phyloP scores from a whole-genome alignment of 1,284 basidiomycete genomes.

The Meira miltonrushii region DNA sequence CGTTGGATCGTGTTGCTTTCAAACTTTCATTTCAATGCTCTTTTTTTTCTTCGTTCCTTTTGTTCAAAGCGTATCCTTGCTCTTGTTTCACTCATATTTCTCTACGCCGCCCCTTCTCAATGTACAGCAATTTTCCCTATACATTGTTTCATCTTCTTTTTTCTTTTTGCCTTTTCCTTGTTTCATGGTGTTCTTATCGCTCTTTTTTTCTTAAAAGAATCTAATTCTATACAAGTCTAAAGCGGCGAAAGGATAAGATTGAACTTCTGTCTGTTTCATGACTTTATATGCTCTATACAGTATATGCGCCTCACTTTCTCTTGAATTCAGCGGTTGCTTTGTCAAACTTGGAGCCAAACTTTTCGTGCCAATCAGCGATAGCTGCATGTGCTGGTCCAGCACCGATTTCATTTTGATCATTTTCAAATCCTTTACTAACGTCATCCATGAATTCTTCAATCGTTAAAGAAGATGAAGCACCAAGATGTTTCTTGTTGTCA shows the following conservation, averaged over 20 bases:
- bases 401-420: slow-evolving; percentile 37
- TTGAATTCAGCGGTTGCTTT: background rate
- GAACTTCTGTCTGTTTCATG: background rate
- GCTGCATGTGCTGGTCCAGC: slow-evolving; percentile 33
- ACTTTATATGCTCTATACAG: background rate
- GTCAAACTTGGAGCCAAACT: slow-evolving; percentile 18
- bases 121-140: too few relatives aligned
- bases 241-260: too few relatives aligned
- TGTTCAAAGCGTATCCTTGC: background rate
- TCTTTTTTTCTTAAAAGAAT: too few relatives aligned
- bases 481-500: slow-evolving; percentile 46
- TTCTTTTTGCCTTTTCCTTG: background rate
- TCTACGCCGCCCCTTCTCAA: too few relatives aligned
- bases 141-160: too few relatives aligned
- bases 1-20: background rate
- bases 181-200: background rate
- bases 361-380: slow-evolving; percentile 37
- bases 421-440: slow-evolving; percentile 26
- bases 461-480: slow-evolving; percentile 28
- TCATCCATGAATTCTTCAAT: slow-evolving; percentile 45
- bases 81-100: too few relatives aligned
- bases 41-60: background rate
- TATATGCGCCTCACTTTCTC: background rate
- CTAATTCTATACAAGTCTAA: too few relatives aligned
- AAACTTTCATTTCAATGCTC: slow-evolving; percentile 1